Percentiles rank a stretch among this genome's conserved stretches.
Conservation (phyloP, 352 stramenopile species). For the Phytophthora macrochlamydospora region DNA sequence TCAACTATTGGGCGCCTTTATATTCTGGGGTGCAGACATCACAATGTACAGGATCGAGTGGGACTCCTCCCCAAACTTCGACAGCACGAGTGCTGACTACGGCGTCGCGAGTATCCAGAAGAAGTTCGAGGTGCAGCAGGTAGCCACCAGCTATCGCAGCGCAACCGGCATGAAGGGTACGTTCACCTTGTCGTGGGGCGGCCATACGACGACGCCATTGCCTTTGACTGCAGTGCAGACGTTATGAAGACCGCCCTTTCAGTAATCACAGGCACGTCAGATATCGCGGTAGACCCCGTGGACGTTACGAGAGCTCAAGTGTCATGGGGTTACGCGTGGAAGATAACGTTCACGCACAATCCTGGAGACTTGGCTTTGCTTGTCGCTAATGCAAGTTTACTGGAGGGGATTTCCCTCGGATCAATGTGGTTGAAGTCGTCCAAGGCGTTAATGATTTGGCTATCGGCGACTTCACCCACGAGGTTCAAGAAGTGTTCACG, state of each 20-base stretch:
- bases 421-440: conserved; percentile 81
- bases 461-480: conserved; percentile 93
- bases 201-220: conserved; percentile 65
- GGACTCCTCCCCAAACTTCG: conserved; percentile 85
- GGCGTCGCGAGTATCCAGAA: conserved; percentile 87
- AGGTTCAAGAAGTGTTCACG: conserved; percentile 49
- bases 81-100: conserved; percentile 84
- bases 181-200: conserved; percentile 94
- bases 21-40: conserved; percentile 90
- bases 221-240: conserved; percentile 68
- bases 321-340: conserved; percentile 92
- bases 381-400: conserved; percentile 72
- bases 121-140: conserved; percentile 91
- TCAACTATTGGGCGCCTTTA: conserved; percentile 81
- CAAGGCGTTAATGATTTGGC: conserved; percentile 80
- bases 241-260: conserved; percentile 83
- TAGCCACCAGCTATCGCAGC: conserved; percentile 70
- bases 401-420: conserved; percentile 87
- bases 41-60: conserved; percentile 94
- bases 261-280: conserved; percentile 74
- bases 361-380: conserved; percentile 90
- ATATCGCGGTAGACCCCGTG: conserved; percentile 80
- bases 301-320: conserved; percentile 60
- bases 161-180: conserved; percentile 75
- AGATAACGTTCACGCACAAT: conserved; percentile 90